These are phyloP conservation scores for Calonectria fujianensis DNA, from an alignment of 2,329 filamentous ascomycete genomes.

Conservation along the genomic window DNA sequence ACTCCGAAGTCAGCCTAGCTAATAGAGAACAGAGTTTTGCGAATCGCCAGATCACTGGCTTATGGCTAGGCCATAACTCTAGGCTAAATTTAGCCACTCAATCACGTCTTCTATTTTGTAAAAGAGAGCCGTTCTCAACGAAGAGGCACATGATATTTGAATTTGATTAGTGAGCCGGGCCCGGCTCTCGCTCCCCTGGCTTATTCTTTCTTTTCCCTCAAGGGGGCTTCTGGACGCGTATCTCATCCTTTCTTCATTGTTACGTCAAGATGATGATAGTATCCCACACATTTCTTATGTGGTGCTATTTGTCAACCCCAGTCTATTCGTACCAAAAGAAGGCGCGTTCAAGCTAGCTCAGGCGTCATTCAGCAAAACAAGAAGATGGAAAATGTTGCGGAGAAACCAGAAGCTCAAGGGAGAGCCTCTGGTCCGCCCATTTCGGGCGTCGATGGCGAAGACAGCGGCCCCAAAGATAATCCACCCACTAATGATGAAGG, in stretches of 20 bases:
- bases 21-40: not conserved
- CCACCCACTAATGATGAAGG: not conserved
- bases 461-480: not conserved
- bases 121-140: not conserved
- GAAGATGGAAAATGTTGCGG: not conserved
- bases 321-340: no score
- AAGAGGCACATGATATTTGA: not conserved
- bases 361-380: not conserved
- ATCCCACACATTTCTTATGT: no score
- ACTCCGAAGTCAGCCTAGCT: not conserved
- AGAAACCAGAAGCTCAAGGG: not conserved
- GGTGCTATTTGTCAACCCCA: not conserved
- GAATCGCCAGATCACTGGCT: not conserved
- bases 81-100: not conserved
- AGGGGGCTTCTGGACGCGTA: not conserved
- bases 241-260: not conserved
- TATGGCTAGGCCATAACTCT: not conserved
- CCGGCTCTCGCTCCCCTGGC: no score
- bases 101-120: not conserved
- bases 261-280: not conserved
- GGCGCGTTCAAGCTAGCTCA: not conserved
- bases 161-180: not conserved
- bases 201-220: no score
- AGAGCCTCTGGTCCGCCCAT: no score
- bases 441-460: no score